Evolutionary conservation across 345 rosid genomes (phyloP), one percentile per base, ranked within the genome.

Genomic region (Pistacia atlantica): DNA sequence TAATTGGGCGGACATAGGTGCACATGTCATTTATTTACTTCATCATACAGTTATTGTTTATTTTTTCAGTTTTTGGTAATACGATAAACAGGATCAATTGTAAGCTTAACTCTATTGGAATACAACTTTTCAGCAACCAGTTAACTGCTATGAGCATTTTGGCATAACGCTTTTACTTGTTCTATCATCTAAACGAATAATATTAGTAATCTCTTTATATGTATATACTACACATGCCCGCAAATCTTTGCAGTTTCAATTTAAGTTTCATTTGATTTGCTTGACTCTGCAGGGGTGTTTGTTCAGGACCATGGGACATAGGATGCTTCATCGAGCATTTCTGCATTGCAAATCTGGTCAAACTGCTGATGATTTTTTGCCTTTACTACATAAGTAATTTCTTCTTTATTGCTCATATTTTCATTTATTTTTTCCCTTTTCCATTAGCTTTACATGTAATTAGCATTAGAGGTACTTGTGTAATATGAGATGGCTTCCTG

Each of bases 261-360:
- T 22, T 22, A 0, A 22, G 25, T 22, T 35, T 31, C 12, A 12
- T 10, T 9, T 25, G 28, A 37, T 13, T 13, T 31, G 63, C 16
- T 76, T 71, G 71, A 62, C 55, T 75, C 2, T 79, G 80, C 86
- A 93, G 98, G 79, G 90, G 82, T 35, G 67, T 89, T 65, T 94
- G 97, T 78, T 46, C 87, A 8, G 93, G 97, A 38, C 86, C 90
- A 51, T 89, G 95, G 98, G 94, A 94, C 58, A 56, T 87, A 31
- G 20, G 82, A 18, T 92, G 97, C 82, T 94, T 94, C 79, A 80
- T 94, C 6, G 95, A 94, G 82, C 91, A 90, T 77, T 78, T 92
- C 12, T 90, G 98, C 65, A 72, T 92, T 76, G 62, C 89, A 54
- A 83, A 92, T 78, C 83, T 94, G 25, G 80, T 86, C 28, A 94